A percentile compares a stretch with the other conserved stretches of the same genome.
These are phyloP conservation scores for Magnaporthales sp. DNA, from an alignment of 2,329 filamentous ascomycete genomes.

Conservation along the genomic window DNA sequence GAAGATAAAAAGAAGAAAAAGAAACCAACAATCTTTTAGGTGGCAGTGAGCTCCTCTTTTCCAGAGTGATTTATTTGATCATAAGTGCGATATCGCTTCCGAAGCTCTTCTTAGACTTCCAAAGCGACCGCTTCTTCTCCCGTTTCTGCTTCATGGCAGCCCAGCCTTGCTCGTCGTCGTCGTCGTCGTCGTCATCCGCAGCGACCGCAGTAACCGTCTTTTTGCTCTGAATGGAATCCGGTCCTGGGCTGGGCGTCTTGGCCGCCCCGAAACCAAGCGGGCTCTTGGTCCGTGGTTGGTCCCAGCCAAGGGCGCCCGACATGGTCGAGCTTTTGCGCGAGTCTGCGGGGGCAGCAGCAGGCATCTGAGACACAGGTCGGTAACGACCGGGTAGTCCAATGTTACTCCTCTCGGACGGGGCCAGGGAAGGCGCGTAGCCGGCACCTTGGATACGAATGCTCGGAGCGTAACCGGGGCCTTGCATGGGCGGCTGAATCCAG, in stretches of 20 bases:
- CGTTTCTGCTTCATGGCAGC: constrained; percentile 61
- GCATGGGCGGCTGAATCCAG: constrained; percentile 40
- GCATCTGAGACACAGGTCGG: constrained; percentile 69
- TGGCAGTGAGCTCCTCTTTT: background rate
- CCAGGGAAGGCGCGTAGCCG: constrained; percentile 82
- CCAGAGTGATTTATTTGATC: constrained; percentile 26
- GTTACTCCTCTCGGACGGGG: constrained; percentile 92
- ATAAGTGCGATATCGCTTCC: constrained; percentile 38
- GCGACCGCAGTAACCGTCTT: constrained; percentile 29
- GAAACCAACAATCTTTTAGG: background rate
- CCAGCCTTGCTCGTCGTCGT: constrained; percentile 61
- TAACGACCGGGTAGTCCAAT: constrained; percentile 85
- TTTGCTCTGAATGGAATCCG: constrained; percentile 13
- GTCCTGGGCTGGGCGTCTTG: constrained; percentile 22
- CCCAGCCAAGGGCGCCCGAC: constrained; percentile 25
- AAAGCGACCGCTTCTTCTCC: constrained; percentile 58
- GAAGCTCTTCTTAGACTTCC: constrained; percentile 52
- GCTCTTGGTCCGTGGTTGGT: background rate
- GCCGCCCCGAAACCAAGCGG: constrained; percentile 13
- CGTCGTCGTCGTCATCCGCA: constrained; percentile 47
- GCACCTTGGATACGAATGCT: constrained; percentile 40
- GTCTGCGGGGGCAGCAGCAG: constrained; percentile 21
- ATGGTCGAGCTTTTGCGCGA: constrained; percentile 32
- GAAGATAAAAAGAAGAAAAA: background rate
- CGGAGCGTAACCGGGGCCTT: constrained; percentile 35